These are phyloP conservation scores for Aspergillus avenaceus DNA, from an alignment of 495 filamentous ascomycete species.

Conservation along the genomic window DNA sequence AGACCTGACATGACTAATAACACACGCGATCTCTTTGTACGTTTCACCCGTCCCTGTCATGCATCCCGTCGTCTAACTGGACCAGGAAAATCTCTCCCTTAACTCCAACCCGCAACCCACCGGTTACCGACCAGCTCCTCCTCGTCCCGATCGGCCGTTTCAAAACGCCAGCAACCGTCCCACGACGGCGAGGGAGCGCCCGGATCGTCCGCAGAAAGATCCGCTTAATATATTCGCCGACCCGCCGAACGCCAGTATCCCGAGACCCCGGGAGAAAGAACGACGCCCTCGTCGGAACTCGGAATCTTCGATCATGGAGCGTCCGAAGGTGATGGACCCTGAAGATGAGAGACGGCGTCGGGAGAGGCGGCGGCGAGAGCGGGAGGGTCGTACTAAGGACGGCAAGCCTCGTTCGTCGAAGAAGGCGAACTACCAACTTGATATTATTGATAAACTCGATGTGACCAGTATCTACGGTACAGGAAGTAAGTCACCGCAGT, in stretches of 20 bases:
- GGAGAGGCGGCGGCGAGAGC: slow-evolving; percentile 68
- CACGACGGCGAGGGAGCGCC: slow-evolving; percentile 24
- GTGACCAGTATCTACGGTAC: slow-evolving; percentile 95
- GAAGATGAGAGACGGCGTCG: slow-evolving; percentile 74
- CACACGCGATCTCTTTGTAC: slow-evolving; percentile 86
- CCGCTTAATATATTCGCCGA: slow-evolving; percentile 60
- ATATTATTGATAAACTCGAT: slow-evolving; percentile 96
- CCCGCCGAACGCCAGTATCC: slow-evolving; percentile 34
- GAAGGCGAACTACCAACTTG: slow-evolving; percentile 60
- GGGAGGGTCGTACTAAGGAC: slow-evolving; percentile 59
- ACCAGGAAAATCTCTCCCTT: slow-evolving; percentile 40
- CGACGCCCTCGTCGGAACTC: slow-evolving; percentile 80
- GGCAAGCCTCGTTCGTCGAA: slow-evolving; percentile 36
- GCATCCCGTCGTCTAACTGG: slow-evolving; percentile 3
- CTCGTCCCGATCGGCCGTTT: slow-evolving; percentile 33
- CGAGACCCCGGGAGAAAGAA: slow-evolving; percentile 21
- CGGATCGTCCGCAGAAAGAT: slow-evolving; percentile 31
- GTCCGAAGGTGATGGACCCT: slow-evolving; percentile 54
- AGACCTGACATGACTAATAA: slow-evolving; percentile 54
- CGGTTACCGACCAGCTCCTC: slow-evolving; percentile 38
- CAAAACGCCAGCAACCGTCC: slow-evolving; percentile 24
- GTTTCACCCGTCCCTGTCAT: slow-evolving; percentile 30
- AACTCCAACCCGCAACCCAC: slow-evolving; percentile 32
- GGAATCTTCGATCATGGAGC: slow-evolving; percentile 83
- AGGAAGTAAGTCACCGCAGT: slow-evolving; percentile 64